These are phyloP conservation scores for Gremmenia infestans DNA, from an alignment of 2,329 filamentous ascomycete species.

Conservation along the genomic window DNA sequence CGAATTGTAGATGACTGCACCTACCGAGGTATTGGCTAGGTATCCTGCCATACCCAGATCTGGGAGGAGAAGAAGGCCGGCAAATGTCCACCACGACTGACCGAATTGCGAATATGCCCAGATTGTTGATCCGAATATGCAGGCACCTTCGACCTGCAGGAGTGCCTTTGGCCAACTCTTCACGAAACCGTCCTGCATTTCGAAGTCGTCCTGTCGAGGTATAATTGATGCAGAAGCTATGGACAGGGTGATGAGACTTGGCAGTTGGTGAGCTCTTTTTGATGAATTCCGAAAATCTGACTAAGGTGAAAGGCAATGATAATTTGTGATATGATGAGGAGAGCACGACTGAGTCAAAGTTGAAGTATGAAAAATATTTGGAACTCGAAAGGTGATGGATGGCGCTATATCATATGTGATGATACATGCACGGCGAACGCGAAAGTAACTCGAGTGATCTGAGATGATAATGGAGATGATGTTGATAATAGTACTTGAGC, in stretches of 20 bases:
- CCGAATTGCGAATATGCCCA: conserved; percentile 1
- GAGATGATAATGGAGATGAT: no score
- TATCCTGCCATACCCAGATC: conserved; percentile 2
- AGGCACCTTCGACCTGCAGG: neutral
- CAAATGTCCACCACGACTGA: conserved; percentile 3
- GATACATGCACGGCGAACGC: no score
- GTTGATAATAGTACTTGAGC: no score
- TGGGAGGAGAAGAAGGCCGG: neutral
- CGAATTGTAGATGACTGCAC: neutral
- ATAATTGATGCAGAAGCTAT: neutral
- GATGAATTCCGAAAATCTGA: no score
- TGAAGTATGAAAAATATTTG: no score
- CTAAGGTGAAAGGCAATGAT: no score
- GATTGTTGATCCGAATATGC: conserved; percentile 1
- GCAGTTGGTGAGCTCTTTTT: no score
- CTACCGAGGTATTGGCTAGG: neutral
- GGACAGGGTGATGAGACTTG: neutral
- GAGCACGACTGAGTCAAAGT: no score
- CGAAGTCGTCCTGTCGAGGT: neutral
- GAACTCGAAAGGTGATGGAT: no score
- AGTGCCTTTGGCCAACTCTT: neutral
- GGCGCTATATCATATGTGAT: no score
- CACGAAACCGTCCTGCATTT: neutral
- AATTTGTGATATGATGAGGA: no score
- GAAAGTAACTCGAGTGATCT: no score